Base-by-base conservation (phyloP, 305 asterid species). In the Fraxinus angustifolia region DNA sequence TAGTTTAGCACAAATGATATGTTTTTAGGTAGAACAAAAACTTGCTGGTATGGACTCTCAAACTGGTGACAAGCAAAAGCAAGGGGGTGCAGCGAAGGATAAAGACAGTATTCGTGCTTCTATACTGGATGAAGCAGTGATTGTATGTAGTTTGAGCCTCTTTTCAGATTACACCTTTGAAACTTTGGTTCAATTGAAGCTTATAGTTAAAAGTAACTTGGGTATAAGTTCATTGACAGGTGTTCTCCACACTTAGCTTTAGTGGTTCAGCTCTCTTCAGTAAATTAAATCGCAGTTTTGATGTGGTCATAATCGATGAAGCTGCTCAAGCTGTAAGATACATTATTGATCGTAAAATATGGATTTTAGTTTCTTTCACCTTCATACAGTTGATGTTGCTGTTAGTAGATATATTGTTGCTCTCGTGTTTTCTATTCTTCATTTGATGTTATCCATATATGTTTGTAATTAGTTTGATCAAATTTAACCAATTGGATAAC, bases 291-390 rank as follows among this genome's bases (percentile, higher is more conserved):
- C 97, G 94, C 72, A 87, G 94, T 80, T 96, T 96, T 88, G 99
- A 96, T 85, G 97, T 96, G 71, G 99, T 96, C 84, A 88, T 96
- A 84, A 93, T 96, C 82, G 99, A 96, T 89, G 99, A 96, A 91
- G 99, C 99, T 33, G 99, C 99, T 86, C 99, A 96, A 93, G 99
- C 99, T 82, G 99, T 94, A 93, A 93, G 97, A 83, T 75, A 65
- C 79, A 62, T 77, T 23, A 26, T 68, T 28, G 62, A 80, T 56
- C 60, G 50, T 50, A 56, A 2, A 33, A 8, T 56, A 73, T 80
- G 65, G 56, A 72, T 72, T 72, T 35, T 72, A n/a, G 28, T 72
- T 33, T 31, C 28, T 56, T 56, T 12, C 2, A 33, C 31, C 73
- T 17, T 3, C 50, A 31, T 77, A 33, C 14, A 77, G 67, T 36